Evolutionary conservation across 768 basidiomycete species (phyloP), one percentile per base, ranked within the genome.

Genomic region (Termitomyces titanicus): DNA sequence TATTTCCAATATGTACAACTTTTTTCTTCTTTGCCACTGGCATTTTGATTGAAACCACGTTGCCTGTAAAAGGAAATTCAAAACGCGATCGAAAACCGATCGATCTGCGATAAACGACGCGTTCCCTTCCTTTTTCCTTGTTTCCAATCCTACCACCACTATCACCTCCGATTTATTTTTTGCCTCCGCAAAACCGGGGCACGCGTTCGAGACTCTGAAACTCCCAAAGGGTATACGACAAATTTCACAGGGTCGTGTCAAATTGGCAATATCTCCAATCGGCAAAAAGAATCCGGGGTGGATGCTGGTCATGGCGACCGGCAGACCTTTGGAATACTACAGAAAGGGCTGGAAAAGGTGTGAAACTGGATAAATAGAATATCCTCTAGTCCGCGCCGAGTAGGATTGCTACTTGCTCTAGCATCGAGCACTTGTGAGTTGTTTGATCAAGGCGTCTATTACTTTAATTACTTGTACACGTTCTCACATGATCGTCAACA

Each of bases 401-500:
- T 24, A n/a, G 17, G 12, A 38, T 25, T 37, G n/a, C 12, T 49
- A 11, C 48, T 38, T 38, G 48, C n/a, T 11, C 6, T 46, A 13
- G 27, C 27, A 46, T 22, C 13, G 25, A 24, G 35, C 34, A 34
- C 44, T 53, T 27, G n/a, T n/a, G 11, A n/a, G 17, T n/a, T 40
- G 20, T 42, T 31, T 31, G 49, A 43, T 40, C 20, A 22, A 43
- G 38, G 47, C 39, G 40, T 31, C 48, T 37, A 43, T 51, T 37
- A 34, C 39, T 18, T 56, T 38, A 35, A 44, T 35, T 33, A 22
- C 18, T 46, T 24, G 34, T 35, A n/a, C 49, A 47, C 29, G 29
- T 54, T 54, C 59, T 60, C 59, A 61, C 59, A 61, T 54, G 59
- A 61, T 61, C 53, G 49, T 51, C 53, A 57, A 47, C 24, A 44